Evolutionary conservation across 306 rosid genomes (phyloP).

Genomic region (Vicia faba): DNA sequence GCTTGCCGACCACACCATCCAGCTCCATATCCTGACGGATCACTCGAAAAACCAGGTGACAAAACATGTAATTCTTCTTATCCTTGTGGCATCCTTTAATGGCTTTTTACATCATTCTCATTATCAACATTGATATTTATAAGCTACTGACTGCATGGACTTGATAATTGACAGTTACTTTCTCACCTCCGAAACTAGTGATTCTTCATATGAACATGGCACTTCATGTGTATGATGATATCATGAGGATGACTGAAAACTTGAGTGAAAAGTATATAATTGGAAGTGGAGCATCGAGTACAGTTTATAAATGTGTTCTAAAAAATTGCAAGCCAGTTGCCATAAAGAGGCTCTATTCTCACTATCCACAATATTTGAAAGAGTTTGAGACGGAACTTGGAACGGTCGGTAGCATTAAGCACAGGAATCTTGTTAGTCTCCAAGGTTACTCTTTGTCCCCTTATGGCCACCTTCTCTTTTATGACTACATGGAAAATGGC

Average conservation of each 20-base stretch:
- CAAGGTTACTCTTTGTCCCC: conserved; percentile 90
- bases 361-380: conserved; percentile 69
- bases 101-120: not conserved
- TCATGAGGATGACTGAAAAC: conserved; percentile 95
- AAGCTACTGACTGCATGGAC: conserved; percentile 33
- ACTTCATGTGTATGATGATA: conserved; percentile 87
- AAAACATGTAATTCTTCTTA: conserved; percentile 5
- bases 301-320: conserved; percentile 91
- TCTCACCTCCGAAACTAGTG: conserved; percentile 80
- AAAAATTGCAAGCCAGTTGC: conserved; percentile 97
- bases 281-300: conserved; percentile 92
- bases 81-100: not conserved
- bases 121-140: conserved; percentile 7
- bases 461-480: conserved; percentile 87
- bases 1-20: conserved; percentile 83
- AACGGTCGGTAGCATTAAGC: conserved; percentile 93
- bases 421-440: conserved; percentile 87
- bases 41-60: conserved; percentile 89
- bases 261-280: conserved; percentile 85
- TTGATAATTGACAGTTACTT: conserved; percentile 55
- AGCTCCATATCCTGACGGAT: conserved; percentile 70
- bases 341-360: conserved; percentile 81
- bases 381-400: conserved; percentile 89
- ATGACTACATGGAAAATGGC: conserved; percentile 96
- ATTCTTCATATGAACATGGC: conserved; percentile 98